Evolutionary conservation across 2,329 filamentous ascomycete species (phyloP).

Genomic region (Sporothrix protearum): DNA sequence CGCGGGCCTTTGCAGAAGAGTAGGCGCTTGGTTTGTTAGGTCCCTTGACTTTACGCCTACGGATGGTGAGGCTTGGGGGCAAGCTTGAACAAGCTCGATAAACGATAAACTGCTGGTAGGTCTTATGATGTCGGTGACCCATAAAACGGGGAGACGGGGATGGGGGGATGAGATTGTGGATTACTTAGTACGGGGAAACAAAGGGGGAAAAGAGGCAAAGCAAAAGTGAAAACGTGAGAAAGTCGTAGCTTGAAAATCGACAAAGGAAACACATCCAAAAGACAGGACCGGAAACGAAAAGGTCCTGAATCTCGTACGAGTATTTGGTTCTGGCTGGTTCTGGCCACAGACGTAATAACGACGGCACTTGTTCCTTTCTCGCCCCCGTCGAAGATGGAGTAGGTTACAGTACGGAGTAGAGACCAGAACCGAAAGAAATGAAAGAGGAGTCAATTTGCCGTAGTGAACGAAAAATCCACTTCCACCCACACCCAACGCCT

Average conservation of each 20-base stretch:
- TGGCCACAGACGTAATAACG: conserved; percentile 4
- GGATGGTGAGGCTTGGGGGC: neutral
- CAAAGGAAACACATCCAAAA: neutral
- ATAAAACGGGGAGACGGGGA: neutral
- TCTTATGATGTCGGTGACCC: neutral
- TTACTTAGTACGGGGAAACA: neutral
- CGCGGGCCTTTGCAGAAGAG: neutral
- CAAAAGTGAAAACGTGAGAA: too few species aligned
- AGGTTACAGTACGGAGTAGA: neutral
- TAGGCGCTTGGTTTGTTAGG: neutral
- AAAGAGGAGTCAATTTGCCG: neutral
- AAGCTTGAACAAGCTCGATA: neutral
- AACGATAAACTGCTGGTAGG: neutral
- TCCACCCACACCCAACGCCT: neutral
- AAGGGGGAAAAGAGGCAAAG: neutral
- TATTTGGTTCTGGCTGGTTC: too few species aligned
- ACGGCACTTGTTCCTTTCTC: neutral
- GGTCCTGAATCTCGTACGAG: neutral
- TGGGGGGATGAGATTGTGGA: neutral
- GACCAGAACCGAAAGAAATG: neutral
- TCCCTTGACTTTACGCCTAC: neutral
- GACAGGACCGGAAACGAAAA: neutral
- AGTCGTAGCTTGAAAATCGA: neutral
- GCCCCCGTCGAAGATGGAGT: neutral
- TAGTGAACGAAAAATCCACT: neutral